These are phyloP conservation scores for Plasmodium chabaudi DNA, from an alignment of 169 alveolate species.

Conservation along the genomic window DNA sequence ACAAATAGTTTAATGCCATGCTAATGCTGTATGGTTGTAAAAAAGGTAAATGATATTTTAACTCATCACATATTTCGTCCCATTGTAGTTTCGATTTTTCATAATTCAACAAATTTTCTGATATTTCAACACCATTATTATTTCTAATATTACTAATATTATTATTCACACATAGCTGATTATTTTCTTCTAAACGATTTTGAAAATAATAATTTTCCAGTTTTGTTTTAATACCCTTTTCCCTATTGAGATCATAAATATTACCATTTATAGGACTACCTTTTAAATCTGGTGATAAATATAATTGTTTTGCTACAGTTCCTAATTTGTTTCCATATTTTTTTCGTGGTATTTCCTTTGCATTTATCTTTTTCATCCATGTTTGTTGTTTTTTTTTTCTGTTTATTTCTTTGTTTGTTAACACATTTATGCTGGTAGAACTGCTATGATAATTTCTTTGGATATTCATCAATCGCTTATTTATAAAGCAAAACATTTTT, in stretches of 20 bases:
- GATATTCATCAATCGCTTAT: not conserved
- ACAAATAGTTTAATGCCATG: slow-evolving; percentile 52
- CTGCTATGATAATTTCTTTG: not conserved
- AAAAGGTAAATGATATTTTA: slow-evolving; percentile 69
- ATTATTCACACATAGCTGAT: not conserved
- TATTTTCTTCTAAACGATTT: not conserved
- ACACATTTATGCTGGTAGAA: slow-evolving; percentile 24
- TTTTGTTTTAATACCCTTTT: not conserved
- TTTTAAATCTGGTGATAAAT: slow-evolving; percentile 6
- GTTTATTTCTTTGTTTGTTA: slow-evolving; percentile 68
- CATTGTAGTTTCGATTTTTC: slow-evolving; percentile 4
- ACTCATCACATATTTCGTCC: slow-evolving; percentile 56
- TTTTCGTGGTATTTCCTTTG: slow-evolving; percentile 57
- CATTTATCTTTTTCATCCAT: slow-evolving; percentile 70
- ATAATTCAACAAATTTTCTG: not conserved
- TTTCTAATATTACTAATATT: not conserved
- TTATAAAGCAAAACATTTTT: not conserved
- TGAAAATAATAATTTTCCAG: not conserved
- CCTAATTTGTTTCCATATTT: slow-evolving; percentile 76
- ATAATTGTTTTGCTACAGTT: slow-evolving; percentile 53
- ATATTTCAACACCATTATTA: not conserved
- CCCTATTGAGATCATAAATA: not conserved
- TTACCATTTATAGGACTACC: slow-evolving; percentile 2
- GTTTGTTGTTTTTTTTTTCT: slow-evolving; percentile 46
- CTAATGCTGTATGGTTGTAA: slow-evolving; percentile 73